Percentiles rank a stretch among this genome's conserved stretches.
phyloP scores from a whole-genome alignment of 345 rosid species.

The Chamaenerion angustifolium region DNA sequence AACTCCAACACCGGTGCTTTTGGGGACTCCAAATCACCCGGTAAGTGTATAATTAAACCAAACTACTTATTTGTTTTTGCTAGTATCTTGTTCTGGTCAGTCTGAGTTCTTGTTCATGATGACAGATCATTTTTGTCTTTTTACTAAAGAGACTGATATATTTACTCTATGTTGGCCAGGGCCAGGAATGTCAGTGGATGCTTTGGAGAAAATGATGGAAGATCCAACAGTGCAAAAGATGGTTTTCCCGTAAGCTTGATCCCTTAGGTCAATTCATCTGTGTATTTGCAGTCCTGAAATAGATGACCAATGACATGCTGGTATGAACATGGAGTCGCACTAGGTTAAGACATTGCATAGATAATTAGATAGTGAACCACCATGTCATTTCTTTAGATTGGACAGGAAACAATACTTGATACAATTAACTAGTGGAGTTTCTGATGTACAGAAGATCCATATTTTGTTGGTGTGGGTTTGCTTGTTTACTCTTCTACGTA shows the following conservation, averaged over 20 bases:
- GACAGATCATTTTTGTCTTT: no score
- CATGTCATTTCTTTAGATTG: no score
- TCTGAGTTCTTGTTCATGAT: no score
- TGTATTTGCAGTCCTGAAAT: slow-evolving; percentile 2
- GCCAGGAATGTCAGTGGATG: slow-evolving; percentile 57
- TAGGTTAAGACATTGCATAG: no score
- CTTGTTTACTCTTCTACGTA: no score
- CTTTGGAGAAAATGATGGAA: slow-evolving; percentile 92
- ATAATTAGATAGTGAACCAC: no score
- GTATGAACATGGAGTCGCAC: not conserved
- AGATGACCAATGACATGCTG: slow-evolving; percentile 3
- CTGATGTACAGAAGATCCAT: no score
- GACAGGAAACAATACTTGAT: no score
- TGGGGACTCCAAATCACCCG: slow-evolving; percentile 27
- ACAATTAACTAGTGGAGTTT: no score
- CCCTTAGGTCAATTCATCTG: slow-evolving; percentile 4
- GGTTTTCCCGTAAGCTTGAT: slow-evolving; percentile 73
- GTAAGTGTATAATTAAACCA: slow-evolving; percentile 25
- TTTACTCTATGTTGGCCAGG: slow-evolving; percentile 10
- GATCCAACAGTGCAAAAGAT: slow-evolving; percentile 95
- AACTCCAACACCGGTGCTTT: slow-evolving; percentile 26
- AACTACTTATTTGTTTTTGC: not conserved
- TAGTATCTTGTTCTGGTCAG: no score
- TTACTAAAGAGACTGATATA: no score
- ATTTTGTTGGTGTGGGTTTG: no score